These are phyloP conservation scores for Penicillium nordicum DNA, from an alignment of 2,329 filamentous ascomycete genomes.

Conservation along the genomic window DNA sequence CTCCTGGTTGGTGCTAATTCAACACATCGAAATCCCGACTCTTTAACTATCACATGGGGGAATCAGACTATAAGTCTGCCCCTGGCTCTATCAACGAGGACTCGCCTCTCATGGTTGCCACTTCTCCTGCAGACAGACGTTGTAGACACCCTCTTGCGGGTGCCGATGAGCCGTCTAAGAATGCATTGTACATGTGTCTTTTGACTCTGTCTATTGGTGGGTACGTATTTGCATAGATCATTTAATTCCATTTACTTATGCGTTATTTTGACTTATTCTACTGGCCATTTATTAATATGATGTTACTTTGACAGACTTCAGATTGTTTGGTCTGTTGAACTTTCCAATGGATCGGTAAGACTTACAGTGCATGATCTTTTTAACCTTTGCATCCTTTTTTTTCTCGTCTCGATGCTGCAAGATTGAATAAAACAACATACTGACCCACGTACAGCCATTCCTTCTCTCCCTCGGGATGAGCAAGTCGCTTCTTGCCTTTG, in stretches of 20 bases:
- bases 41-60: neutral
- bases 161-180: conserved; percentile 63
- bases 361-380: neutral
- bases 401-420: neutral
- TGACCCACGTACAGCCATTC: conserved; percentile 54
- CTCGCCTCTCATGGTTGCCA: conserved; percentile 31
- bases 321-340: conserved; percentile 92
- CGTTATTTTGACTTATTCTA: neutral
- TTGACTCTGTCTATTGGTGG: conserved; percentile 83
- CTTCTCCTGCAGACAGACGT: neutral
- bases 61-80: neutral
- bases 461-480: conserved; percentile 75
- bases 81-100: conserved; percentile 18
- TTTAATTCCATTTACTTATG: neutral
- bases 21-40: neutral
- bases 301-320: conserved; percentile 59
- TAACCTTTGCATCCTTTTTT: neutral
- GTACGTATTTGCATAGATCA: conserved; percentile 33
- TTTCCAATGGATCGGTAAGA: conserved; percentile 77
- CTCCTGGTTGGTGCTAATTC: neutral
- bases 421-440: neutral
- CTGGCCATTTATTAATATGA: conserved; percentile 5
- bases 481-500: conserved; percentile 77
- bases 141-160: conserved; percentile 32
- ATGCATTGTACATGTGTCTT: conserved; percentile 78